Conservation (phyloP, 2,329 filamentous ascomycete species). For the Periconia sp. region DNA sequence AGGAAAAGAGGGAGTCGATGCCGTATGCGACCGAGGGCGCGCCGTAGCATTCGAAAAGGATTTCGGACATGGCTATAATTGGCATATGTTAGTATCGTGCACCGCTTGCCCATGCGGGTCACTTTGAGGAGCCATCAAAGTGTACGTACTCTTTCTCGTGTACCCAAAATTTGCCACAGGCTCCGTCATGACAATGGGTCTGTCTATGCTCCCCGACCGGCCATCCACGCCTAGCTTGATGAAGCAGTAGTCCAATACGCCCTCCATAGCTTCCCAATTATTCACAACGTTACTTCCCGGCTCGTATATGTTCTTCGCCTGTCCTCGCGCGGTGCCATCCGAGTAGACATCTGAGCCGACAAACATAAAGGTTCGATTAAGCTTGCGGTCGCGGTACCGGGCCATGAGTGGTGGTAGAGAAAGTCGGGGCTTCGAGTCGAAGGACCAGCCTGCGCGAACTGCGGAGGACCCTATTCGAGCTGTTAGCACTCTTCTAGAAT, state of each 20-base stretch:
- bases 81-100: conserved; percentile 28
- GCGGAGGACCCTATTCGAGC: conserved; percentile 74
- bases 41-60: conserved; percentile 94
- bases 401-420: conserved; percentile 88
- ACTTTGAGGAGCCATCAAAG: background rate
- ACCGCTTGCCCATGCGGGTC: background rate
- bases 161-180: conserved; percentile 91
- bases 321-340: conserved; percentile 89
- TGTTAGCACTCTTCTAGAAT: conserved; percentile 19
- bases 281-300: conserved; percentile 87
- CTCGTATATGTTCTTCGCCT: conserved; percentile 91
- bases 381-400: conserved; percentile 92
- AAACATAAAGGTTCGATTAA: conserved; percentile 90
- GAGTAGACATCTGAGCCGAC: conserved; percentile 92
- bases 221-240: conserved; percentile 89
- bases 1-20: conserved; percentile 96
- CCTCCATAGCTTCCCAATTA: conserved; percentile 98
- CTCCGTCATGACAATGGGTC: conserved; percentile 94
- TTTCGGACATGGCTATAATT: conserved; percentile 86
- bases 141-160: conserved; percentile 77
- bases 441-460: conserved; percentile 94
- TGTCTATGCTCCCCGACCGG: conserved; percentile 74
- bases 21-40: conserved; percentile 91
- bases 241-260: conserved; percentile 91
- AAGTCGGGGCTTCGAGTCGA: conserved; percentile 81